Evolutionary conservation across 176 grass and related monocot species (phyloP).

Genomic region (Pontederia paniculata): DNA sequence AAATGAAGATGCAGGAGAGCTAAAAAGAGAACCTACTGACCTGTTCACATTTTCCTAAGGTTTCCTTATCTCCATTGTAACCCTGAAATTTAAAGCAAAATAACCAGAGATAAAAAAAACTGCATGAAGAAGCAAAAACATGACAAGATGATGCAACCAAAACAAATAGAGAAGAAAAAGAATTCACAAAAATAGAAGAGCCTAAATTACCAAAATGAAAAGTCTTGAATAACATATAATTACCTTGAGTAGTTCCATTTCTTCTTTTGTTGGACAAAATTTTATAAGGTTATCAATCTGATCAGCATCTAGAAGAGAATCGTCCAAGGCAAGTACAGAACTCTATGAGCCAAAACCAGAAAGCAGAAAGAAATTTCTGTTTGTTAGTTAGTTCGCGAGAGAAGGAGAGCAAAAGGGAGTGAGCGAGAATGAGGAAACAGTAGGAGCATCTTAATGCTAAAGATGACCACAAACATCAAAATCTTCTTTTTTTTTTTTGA

Average conservation of each 20-base stretch:
- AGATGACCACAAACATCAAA: too few species aligned
- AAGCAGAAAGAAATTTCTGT: too few species aligned
- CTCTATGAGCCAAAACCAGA: conserved; percentile 32
- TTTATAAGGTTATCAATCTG: conserved; percentile 99
- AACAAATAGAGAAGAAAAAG: not conserved
- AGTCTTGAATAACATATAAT: not conserved
- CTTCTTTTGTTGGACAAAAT: conserved; percentile 96
- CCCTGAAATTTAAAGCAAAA: conserved; percentile 36
- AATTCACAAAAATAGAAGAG: not conserved
- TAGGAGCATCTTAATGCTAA: too few species aligned
- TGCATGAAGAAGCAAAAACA: not conserved
- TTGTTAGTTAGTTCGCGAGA: too few species aligned
- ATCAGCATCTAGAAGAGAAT: conserved; percentile 88
- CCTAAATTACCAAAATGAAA: not conserved
- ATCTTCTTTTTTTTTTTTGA: too few species aligned
- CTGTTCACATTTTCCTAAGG: conserved; percentile 90
- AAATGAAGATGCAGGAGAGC: not conserved
- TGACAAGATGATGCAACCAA: not conserved
- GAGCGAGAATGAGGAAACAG: too few species aligned
- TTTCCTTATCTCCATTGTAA: conserved; percentile 58
- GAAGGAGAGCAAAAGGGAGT: too few species aligned
- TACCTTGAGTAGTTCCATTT: conserved; percentile 99
- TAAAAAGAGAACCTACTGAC: conserved; percentile 23
- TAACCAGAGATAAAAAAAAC: not conserved
- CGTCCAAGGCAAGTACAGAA: conserved; percentile 71